Percentiles rank a stretch among this genome's conserved stretches.
phyloP scores from a whole-genome alignment of 2,329 filamentous ascomycete genomes.

The Metarhizium guizhouense region DNA sequence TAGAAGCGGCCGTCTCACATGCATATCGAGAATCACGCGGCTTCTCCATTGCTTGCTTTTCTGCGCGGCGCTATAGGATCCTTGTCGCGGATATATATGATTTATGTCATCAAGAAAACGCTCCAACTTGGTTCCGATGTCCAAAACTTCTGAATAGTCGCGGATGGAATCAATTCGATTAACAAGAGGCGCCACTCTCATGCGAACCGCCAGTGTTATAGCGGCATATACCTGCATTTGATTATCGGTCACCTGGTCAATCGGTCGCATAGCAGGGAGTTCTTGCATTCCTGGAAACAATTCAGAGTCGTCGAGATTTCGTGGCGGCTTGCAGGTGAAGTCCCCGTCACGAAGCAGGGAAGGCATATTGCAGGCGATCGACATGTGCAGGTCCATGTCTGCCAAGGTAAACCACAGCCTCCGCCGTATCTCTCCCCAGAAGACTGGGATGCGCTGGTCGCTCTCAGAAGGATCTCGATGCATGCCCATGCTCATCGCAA shows the following conservation, averaged over 20 bases:
- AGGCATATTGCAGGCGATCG: constrained; percentile 42
- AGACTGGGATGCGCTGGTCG: constrained; percentile 36
- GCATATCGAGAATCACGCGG: constrained; percentile 43
- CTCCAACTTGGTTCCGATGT: constrained; percentile 44
- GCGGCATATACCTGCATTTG: constrained; percentile 47
- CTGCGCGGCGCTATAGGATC: constrained; percentile 30
- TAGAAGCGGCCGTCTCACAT: constrained; percentile 41
- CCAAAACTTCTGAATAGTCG: constrained; percentile 45
- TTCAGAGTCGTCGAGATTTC: constrained; percentile 44
- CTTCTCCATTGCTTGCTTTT: constrained; percentile 43
- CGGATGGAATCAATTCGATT: constrained; percentile 41
- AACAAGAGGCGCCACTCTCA: constrained; percentile 40
- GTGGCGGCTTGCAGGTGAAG: constrained; percentile 42
- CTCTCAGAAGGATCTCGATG: constrained; percentile 49
- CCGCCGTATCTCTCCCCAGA: constrained; percentile 44
- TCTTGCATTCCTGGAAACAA: constrained; percentile 37
- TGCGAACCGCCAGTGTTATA: constrained; percentile 38
- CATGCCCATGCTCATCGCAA: constrained; percentile 51
- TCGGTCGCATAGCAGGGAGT: constrained; percentile 38
- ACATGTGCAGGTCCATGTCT: constrained; percentile 47
- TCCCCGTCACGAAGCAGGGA: constrained; percentile 43
- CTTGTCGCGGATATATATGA: constrained; percentile 39
- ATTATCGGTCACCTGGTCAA: constrained; percentile 43
- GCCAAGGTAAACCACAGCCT: constrained; percentile 48
- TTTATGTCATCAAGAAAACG: constrained; percentile 45